Evolutionary conservation across 371 early-diverging fungal species (phyloP).

Genomic region (Lichtheimia corymbifera): DNA sequence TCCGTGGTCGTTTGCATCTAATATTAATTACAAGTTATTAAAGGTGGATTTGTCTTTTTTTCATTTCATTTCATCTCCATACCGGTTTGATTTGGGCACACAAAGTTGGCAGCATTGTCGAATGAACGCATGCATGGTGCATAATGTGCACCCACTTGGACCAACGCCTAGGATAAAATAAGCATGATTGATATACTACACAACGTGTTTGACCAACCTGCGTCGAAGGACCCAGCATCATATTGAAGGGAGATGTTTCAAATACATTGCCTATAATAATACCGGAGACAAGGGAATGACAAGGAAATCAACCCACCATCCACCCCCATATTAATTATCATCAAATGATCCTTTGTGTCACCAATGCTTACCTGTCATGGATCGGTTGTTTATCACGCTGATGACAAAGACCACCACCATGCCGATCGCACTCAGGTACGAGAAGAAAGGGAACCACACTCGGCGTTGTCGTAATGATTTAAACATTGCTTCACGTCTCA

Average conservation of each 20-base stretch:
- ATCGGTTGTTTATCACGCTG: conserved; percentile 6
- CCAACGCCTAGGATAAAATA: conserved; percentile 22
- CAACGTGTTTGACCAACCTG: too few relatives aligned
- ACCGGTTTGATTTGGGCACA: conserved; percentile 14
- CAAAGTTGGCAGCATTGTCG: conserved; percentile 12
- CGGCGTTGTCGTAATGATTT: conserved; percentile 1
- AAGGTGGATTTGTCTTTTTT: too few relatives aligned
- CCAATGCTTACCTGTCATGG: conserved; percentile 6
- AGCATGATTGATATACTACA: too few relatives aligned
- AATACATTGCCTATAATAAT: conserved; percentile 18
- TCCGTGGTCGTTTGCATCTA: not conserved
- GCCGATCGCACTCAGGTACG: conserved; percentile 12
- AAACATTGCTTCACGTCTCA: not conserved
- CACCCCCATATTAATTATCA: too few relatives aligned
- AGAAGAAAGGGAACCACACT: conserved; percentile 12
- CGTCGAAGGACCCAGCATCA: conserved; percentile 56
- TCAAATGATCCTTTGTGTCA: not conserved
- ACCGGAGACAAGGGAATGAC: too few relatives aligned
- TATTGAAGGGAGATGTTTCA: conserved; percentile 51
- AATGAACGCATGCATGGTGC: conserved; percentile 57
- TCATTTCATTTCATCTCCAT: too few relatives aligned
- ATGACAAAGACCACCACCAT: conserved; percentile 2
- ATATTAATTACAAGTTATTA: too few relatives aligned
- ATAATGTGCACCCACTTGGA: conserved; percentile 56
- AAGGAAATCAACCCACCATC: too few relatives aligned